Evolutionary conservation across 163 green algal genomes (phyloP), one percentile per base, ranked within the genome.

Genomic region (Trebouxiophyceae sp.): DNA sequence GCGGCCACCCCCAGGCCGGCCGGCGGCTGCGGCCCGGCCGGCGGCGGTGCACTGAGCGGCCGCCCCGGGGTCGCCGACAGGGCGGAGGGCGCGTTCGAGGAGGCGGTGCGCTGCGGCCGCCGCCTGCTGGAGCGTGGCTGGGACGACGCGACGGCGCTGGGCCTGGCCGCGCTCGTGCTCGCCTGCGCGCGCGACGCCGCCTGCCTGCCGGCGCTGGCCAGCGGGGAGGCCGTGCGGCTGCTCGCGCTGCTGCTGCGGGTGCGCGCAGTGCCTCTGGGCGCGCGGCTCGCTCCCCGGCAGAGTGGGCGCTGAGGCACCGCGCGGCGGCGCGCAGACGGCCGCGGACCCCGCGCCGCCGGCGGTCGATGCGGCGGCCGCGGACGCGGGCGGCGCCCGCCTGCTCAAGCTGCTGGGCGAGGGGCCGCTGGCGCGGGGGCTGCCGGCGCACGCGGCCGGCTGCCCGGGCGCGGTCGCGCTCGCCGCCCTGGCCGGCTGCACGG

Each of bases 141-240:
- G 1, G 71, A 82, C 45, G 57, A 62, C 1, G 50, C 71, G 47
- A 57, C 66, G 27, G 75, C 71, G 0, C 31, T 77, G 39, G 68
- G 67, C 0, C 57, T 78, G n/a, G 60, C 63, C 8, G 63, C 54
- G n/a, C 63, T 76, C 57, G 56, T 82, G 56, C 70, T 78, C 3
- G 71, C 34, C 47, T 74, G 74, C 67, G 70, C 67, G 29, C 62
- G 31, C 22, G 65, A 78, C 47, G 34, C 55, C 20, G 63, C 50
- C n/a, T 50, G 54, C 34, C 65, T 62, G 33, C 33, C 45, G 12
- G 30, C 68, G 30, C 45, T 76, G 28, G 69, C 56, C 22, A 54
- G 23, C 24, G 45, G 22, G 31, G 39, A 55, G 34, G 57, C 56
- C 30, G 45, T 62, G 12, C 28, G 29, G 32, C 56, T 74, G 27